phyloP scores from a whole-genome alignment of 495 filamentous ascomycete genomes.

The Melanomma pulvis-pyrius region DNA sequence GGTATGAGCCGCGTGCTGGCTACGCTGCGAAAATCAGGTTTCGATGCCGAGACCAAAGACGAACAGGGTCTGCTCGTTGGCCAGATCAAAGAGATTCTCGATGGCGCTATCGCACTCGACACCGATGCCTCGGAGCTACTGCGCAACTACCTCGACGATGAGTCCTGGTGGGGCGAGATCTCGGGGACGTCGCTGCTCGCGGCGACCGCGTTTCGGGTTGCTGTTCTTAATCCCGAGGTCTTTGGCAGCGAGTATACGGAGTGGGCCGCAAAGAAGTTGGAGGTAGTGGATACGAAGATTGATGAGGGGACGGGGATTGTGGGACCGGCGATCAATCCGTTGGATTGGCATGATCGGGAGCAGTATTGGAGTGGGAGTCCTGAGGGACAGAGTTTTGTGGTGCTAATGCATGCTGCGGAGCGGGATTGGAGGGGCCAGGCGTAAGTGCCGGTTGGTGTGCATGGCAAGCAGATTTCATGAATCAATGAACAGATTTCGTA shows the following conservation, averaged over 20 bases:
- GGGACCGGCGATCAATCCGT: slow-evolving; percentile 53
- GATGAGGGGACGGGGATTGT: slow-evolving; percentile 47
- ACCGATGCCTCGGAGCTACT: slow-evolving; percentile 46
- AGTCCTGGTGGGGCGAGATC: slow-evolving; percentile 56
- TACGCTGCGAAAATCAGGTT: slow-evolving; percentile 49
- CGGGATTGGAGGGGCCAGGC: slow-evolving; percentile 45
- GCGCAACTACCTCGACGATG: slow-evolving; percentile 56
- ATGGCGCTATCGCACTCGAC: slow-evolving; percentile 50
- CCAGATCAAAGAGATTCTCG: slow-evolving; percentile 53
- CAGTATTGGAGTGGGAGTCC: slow-evolving; percentile 46
- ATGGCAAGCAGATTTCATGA: not conserved
- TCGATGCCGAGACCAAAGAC: slow-evolving; percentile 36
- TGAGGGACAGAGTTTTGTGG: slow-evolving; percentile 54
- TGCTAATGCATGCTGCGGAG: slow-evolving; percentile 53
- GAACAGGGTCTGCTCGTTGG: slow-evolving; percentile 44
- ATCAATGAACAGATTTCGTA: not conserved
- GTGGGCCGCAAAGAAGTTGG: slow-evolving; percentile 53
- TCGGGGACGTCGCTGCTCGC: slow-evolving; percentile 54
- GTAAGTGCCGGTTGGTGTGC: not conserved
- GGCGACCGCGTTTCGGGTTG: slow-evolving; percentile 53
- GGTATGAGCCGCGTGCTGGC: slow-evolving; percentile 55
- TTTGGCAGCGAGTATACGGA: slow-evolving; percentile 48
- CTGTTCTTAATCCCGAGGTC: slow-evolving; percentile 45
- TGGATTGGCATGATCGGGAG: slow-evolving; percentile 49
- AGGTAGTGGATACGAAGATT: slow-evolving; percentile 44